These are phyloP conservation scores for Fusarium sp. DNA, from an alignment of 2,329 filamentous ascomycete species.

Conservation along the genomic window DNA sequence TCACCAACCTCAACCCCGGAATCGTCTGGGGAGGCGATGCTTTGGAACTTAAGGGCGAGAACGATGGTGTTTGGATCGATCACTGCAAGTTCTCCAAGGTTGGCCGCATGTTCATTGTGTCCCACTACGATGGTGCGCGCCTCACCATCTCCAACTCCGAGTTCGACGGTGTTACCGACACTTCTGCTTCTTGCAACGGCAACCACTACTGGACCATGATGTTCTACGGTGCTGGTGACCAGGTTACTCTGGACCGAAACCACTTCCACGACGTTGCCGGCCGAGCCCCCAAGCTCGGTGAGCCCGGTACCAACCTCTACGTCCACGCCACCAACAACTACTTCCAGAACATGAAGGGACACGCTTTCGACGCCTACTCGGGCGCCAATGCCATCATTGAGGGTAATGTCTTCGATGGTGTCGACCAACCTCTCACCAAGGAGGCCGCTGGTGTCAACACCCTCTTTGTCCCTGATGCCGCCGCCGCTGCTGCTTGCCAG, in stretches of 20 bases:
- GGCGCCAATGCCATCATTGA: conserved; percentile 43
- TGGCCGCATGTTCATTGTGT: conserved; percentile 55
- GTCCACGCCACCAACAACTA: conserved; percentile 47
- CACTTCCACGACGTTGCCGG: conserved; percentile 46
- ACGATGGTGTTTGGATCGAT: conserved; percentile 49
- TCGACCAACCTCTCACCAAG: conserved; percentile 51
- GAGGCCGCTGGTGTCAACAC: conserved; percentile 31
- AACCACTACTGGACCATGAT: conserved; percentile 51
- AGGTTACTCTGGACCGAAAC: conserved; percentile 44
- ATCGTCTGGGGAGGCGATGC: conserved; percentile 46
- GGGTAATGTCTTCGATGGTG: conserved; percentile 46
- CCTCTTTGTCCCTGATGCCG: conserved; percentile 35
- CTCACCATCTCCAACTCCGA: conserved; percentile 54
- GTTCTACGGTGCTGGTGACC: conserved; percentile 46
- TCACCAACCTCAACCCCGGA: conserved; percentile 57
- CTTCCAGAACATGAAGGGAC: conserved; percentile 49
- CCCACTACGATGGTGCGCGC: conserved; percentile 49
- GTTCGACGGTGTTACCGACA: conserved; percentile 51
- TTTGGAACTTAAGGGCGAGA: no score
- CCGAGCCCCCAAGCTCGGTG: conserved; percentile 49
- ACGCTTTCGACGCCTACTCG: conserved; percentile 64
- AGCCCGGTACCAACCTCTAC: conserved; percentile 28
- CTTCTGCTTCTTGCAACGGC: conserved; percentile 46
- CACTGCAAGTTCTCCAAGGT: conserved; percentile 55
- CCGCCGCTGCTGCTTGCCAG: conserved; percentile 32